Conservation (phyloP, 306 rosid species). For the Sesbania bispinosa region DNA sequence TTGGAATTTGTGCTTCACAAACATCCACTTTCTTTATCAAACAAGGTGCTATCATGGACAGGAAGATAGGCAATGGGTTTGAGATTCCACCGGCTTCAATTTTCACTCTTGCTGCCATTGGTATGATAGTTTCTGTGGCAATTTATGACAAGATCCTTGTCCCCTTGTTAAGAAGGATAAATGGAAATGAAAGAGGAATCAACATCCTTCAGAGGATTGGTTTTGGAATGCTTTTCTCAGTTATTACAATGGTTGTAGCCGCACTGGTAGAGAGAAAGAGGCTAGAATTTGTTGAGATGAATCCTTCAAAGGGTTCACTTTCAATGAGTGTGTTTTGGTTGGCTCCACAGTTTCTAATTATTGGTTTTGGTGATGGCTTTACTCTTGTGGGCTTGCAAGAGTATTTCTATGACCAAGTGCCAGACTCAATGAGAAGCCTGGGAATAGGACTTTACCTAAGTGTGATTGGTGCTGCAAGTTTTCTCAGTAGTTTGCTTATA, state of each 20-base stretch:
- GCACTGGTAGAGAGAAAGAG: constrained; percentile 67
- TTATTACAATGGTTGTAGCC: constrained; percentile 54
- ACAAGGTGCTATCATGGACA: constrained; percentile 52
- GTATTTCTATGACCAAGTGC: constrained; percentile 87
- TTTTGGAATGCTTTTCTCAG: constrained; percentile 65
- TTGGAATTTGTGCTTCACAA: constrained; percentile 69
- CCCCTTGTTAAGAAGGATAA: constrained; percentile 47
- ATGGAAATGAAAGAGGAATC: constrained; percentile 84
- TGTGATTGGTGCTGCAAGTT: constrained; percentile 70
- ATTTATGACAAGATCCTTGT: constrained; percentile 71
- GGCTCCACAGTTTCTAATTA: constrained; percentile 69
- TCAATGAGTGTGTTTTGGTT: constrained; percentile 85
- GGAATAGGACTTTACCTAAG: constrained; percentile 79
- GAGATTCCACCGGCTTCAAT: constrained; percentile 75
- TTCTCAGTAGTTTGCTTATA: constrained; percentile 57
- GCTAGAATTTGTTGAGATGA: constrained; percentile 32
- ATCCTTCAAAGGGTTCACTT: constrained; percentile 33
- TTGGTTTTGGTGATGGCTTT: constrained; percentile 86
- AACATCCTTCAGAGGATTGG: constrained; percentile 85
- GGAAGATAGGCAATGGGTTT: constrained; percentile 40
- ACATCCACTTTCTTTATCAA: constrained; percentile 78
- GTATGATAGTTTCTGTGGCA: constrained; percentile 64
- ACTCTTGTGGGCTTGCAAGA: constrained; percentile 82
- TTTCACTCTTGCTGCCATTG: constrained; percentile 54
- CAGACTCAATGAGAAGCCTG: constrained; percentile 86